Evolutionary conservation across 768 basidiomycete species (phyloP), one percentile per base, ranked within the genome.

Genomic region (Suillus brevipes): DNA sequence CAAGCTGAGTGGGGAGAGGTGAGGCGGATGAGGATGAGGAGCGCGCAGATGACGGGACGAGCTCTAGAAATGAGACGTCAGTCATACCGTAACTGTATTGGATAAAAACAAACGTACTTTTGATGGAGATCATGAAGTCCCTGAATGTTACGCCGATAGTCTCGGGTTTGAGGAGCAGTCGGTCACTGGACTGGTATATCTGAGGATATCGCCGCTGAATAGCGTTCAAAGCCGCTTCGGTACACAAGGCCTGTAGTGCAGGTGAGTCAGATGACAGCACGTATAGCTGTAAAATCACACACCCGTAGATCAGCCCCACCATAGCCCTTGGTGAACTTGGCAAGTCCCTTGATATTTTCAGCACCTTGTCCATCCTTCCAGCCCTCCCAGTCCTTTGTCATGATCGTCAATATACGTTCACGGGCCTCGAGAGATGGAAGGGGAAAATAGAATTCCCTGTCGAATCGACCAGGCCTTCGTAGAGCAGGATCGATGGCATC

Each of bases 401-500:
- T 93, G 71, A 99, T 97, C 18, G 82, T 79, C 71, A 99, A 76
- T 66, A 99, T 99, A 78, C 88, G 91, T 78, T 93, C 89, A 65
- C 97, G 79, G 2, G 95, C 97, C 23, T 89, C 89, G 20, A 91
- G 73, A 25, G 87, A 87, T 1, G 97, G 97, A 50, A 99, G 76
- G 4, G 94, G 92, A 77, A 99, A 99, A 78, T 97, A 99, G 77
- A 99, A 99, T 78, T 99, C 97, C 60, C 97, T 82, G 78, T 99
- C 97, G 71, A 99, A 99, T 66, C 97, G 83, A 20, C 97, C 97
- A 0, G 97, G 97, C 31, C 97, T 83, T 37, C 97, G 83, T 59
- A 99, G 78, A 1, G 97, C 97, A 23, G 97, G 95, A 77, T 99
- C 97, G 64, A 99, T 89, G n/a, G 95, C 92, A 76, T 99, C 97